Base-by-base conservation (phyloP, 163 green algal genomes). In the Chlamydomonas reinhardtii region DNA sequence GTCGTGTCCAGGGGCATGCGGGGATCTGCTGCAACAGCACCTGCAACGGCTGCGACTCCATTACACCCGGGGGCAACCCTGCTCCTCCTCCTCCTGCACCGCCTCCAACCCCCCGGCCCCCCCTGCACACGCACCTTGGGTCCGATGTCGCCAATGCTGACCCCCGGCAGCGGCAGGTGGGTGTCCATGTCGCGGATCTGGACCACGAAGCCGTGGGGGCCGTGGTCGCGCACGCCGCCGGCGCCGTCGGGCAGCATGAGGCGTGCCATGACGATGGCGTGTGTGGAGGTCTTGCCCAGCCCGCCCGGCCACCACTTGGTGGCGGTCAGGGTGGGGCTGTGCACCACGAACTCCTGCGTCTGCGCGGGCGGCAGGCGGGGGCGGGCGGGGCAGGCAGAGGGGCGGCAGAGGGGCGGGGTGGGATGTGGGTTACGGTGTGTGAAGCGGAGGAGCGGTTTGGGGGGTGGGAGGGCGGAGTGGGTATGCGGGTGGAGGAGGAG, bases 281-380 rank as follows among this genome's bases (percentile, higher is more conserved):
- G 96, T 3, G 95, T 99, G 31, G 95, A 87, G 4, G 97, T 99
- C 93, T 98, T 98, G 74, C 96, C 97, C 83, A 98, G 90, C 52
- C 98, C 97, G 48, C 97, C 97, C 4, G 97, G 97, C 97, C 97
- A 99, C 97, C 97, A 99, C 93, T 99, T 99, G 82, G 94, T 99
- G 73, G 88, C 83, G 20, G 94, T 97, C 32, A 96, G 90, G 0
- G 96, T 98, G 72, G 97, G 97, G 0, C 95, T 96, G 94, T 99
- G 95, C 65, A 99, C 83, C 27, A 99, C 91, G 88, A 99, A 99
- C 89, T 98, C 91, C 74, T 96, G 61, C 6, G 85, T 75, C 76
- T 84, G 76, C 5, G 70, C 37, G 37, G 2, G 24, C 5, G 31
- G 31, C 8, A 27, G 24, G 68, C n/a, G n/a, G n/a, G n/a, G n/a